A percentile compares a stretch with the other conserved stretches of the same genome.
phyloP scores from a whole-genome alignment of 2,329 filamentous ascomycete species.

The Epichloe scottii region DNA sequence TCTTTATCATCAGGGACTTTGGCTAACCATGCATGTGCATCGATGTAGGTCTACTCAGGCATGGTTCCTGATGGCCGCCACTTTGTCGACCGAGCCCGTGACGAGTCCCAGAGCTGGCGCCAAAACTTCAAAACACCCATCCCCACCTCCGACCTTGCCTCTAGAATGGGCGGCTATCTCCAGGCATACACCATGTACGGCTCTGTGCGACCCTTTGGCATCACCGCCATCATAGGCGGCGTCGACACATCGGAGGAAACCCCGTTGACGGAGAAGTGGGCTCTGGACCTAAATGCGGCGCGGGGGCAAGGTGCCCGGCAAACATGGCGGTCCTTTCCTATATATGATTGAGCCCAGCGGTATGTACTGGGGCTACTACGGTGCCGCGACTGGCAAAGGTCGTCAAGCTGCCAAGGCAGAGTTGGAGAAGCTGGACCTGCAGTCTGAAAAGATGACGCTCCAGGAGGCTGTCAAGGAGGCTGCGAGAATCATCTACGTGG shows the following conservation, averaged over 20 bases:
- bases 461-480: conserved; percentile 90
- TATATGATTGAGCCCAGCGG: conserved; percentile 99
- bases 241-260: conserved; percentile 83
- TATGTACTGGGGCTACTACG: conserved; percentile 97
- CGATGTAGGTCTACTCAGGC: conserved; percentile 73
- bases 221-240: conserved; percentile 86
- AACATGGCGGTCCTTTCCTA: conserved; percentile 78
- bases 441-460: conserved; percentile 62
- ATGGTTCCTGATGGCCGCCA: conserved; percentile 91
- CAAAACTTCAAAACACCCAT: conserved; percentile 91
- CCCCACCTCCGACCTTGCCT: conserved; percentile 73
- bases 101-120: conserved; percentile 87
- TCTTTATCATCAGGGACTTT: background rate
- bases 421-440: conserved; percentile 91
- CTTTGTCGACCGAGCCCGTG: conserved; percentile 86
- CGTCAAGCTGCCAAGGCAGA: conserved; percentile 95
- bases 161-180: conserved; percentile 88
- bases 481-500: conserved; percentile 90
- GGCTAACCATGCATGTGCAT: background rate
- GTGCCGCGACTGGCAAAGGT: conserved; percentile 92
- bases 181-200: conserved; percentile 97
- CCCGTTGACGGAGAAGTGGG: conserved; percentile 88
- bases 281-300: conserved; percentile 61
- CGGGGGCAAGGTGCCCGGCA: conserved; percentile 65
- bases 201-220: conserved; percentile 90